Base-by-base conservation (phyloP, 108 stramenopile genomes). In the Cyclotella atomus region DNA sequence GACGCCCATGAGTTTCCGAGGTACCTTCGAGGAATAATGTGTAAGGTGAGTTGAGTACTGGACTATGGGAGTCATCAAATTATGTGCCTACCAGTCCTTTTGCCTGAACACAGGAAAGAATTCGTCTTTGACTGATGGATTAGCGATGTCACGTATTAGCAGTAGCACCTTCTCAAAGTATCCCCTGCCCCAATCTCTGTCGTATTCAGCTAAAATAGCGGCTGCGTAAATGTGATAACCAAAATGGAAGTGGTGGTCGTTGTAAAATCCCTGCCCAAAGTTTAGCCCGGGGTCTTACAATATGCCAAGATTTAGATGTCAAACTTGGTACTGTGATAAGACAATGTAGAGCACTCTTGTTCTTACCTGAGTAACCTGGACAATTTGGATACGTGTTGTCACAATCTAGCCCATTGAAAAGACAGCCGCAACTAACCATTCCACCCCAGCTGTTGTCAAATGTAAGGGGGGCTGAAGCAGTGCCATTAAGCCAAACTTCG, bases 161-260 rank as follows among this genome's bases (percentile, higher is more conserved):
- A 93, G 54, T 23, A 95, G 49, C 25, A 96, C 94, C 21, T 82
- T 59, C 49, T 98, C 92, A 68, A 89, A 93, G 61, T 93, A 65
- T 44, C 88, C 77, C 60, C 76, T 68, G 16, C 86, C 97, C 97
- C 97, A 98, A 17, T 62, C 84, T 14, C 78, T 84, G 54, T 93
- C 88, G 68, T 91, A 96, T 45, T 94, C 86, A 9, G 95, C 75
- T 20, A 91, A 87, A 41, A 92, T 85, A 8, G 97, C 89, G 8
- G 96, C 97, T n/a, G 89, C 95, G 79, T 91, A 96, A 59, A 97
- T 97, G 56, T 89, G 89, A 66, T 98, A 95, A 14, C 97, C 97
- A 59, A 85, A 91, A 59, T 97, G 97, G 70, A 96, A 98, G 70
- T 98, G 97, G 55, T 96, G 95, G 64, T 98, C 97, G 77, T 98